Conservation (phyloP, 805 yeast species). For the Kregervanrija delftensis region DNA sequence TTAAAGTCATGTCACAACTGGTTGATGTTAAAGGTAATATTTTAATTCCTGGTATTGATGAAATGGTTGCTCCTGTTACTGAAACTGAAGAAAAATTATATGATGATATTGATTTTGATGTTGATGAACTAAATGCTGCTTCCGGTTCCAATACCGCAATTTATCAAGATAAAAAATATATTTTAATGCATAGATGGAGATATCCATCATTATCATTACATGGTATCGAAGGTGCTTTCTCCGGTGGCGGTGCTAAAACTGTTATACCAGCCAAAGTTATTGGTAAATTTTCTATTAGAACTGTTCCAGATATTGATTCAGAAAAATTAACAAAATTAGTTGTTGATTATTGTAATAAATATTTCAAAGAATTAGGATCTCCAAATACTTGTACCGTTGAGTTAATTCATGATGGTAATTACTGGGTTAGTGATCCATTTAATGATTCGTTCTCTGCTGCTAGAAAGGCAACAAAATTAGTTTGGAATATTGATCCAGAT, state of each 20-base stretch:
- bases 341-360: slow-evolving; percentile 56
- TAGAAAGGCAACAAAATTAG: slow-evolving; percentile 85
- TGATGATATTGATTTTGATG: slow-evolving; percentile 77
- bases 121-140: slow-evolving; percentile 80
- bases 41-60: slow-evolving; percentile 78
- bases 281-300: slow-evolving; percentile 95
- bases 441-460: slow-evolving; percentile 94
- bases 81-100: slow-evolving; percentile 71
- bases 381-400: slow-evolving; percentile 70
- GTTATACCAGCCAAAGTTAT: slow-evolving; percentile 92
- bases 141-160: slow-evolving; percentile 83
- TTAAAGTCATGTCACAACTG: slow-evolving; percentile 66
- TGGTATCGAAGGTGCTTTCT: slow-evolving; percentile 97
- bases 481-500: slow-evolving; percentile 94
- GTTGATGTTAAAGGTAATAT: slow-evolving; percentile 82
- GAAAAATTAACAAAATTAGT: slow-evolving; percentile 74
- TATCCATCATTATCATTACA: slow-evolving; percentile 93
- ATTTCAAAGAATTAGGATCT: slow-evolving; percentile 62
- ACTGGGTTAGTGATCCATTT: slow-evolving; percentile 94
- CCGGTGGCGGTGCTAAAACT: slow-evolving; percentile 93
- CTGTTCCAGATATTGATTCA: slow-evolving; percentile 90
- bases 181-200: slow-evolving; percentile 98
- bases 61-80: slow-evolving; percentile 93
- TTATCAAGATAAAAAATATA: slow-evolving; percentile 69
- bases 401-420: slow-evolving; percentile 89